A percentile compares a stretch with the other conserved stretches of the same genome.
Evolutionary conservation across 352 stramenopile species (phyloP).

Genomic region (Thraustochytrium striatum): DNA sequence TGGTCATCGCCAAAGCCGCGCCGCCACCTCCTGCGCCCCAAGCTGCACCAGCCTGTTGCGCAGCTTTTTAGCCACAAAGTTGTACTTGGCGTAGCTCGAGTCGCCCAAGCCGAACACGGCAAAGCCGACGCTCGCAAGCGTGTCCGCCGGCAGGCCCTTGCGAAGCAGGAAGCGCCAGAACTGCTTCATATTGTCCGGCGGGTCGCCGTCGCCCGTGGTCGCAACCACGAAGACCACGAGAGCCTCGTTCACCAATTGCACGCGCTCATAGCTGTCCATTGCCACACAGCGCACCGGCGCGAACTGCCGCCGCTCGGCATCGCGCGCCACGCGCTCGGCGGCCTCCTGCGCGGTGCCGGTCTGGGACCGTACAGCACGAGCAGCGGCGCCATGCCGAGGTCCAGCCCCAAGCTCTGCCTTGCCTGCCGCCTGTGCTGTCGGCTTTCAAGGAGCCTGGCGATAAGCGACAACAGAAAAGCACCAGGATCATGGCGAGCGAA

Average conservation of each 20-base stretch:
- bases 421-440: no score
- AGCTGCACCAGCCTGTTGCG: constrained; percentile 75
- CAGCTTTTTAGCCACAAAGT: constrained; percentile 74
- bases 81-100: constrained; percentile 86
- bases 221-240: constrained; percentile 79
- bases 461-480: no score
- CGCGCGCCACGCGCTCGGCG: constrained; percentile 67
- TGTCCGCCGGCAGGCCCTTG: constrained; percentile 68
- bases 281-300: constrained; percentile 60
- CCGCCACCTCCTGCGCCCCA: constrained; percentile 66
- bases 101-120: constrained; percentile 85
- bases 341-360: constrained; percentile 76
- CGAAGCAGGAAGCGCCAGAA: constrained; percentile 76
- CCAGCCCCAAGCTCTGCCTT: no score
- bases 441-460: no score
- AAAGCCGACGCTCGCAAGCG: constrained; percentile 66
- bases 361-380: constrained; percentile 77
- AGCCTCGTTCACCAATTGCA: constrained; percentile 56
- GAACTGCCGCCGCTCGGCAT: constrained; percentile 64
- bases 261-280: constrained; percentile 68
- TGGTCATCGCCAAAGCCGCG: constrained; percentile 78
- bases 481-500: no score
- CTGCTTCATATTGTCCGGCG: constrained; percentile 78
- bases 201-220: constrained; percentile 83
- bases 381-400: not conserved